Evolutionary conservation across 1,284 basidiomycete genomes (phyloP), one percentile per base, ranked within the genome.

Genomic region (Serendipita sp.): DNA sequence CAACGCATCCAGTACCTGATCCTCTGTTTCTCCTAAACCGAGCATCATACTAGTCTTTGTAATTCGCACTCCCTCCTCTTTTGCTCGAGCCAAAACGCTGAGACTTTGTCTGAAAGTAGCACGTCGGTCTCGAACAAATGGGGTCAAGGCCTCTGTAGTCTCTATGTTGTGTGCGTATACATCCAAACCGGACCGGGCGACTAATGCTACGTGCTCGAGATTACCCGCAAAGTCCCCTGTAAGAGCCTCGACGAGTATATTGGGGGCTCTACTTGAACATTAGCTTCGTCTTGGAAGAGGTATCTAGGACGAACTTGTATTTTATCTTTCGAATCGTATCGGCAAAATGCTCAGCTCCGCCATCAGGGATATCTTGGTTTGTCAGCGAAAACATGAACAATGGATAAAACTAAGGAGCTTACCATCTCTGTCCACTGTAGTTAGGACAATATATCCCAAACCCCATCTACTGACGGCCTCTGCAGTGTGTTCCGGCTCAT

Each of bases 1-100:
- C 3, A 99, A 79, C 1, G 94, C 86, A 70, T 88, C 83, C 72
- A 88, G 75, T 2, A 99, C 71, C 72, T 99, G 92, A 3, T 87
- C 85, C 63, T 88, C 84, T 50, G 79, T 82, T 77, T 99, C 96
- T 1, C 96, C 96, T 2, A 99, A 87, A 63, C 96, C 96, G 49
- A 99, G 83, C 96, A 99, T 99, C 68, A 99, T 90, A 70, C 93
- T 96, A 2, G 93, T 98, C 79, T 99, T 99, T 22, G 96, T 99
- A 65, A 99, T 82, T 44, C 90, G 80, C 13, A 88, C 88, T 13
- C 91, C 90, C 63, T 85, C 82, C 61, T 83, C 84, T 74, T 91
- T 88, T 1, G 92, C 89, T 63, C 87, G 84, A 69, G 86, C 78
- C 8, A 99, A 79, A 1, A 98, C 94, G 65, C 78, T 79, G 64